Conservation (phyloP, 2,329 filamentous ascomycete genomes). For the Apiospora marii region DNA sequence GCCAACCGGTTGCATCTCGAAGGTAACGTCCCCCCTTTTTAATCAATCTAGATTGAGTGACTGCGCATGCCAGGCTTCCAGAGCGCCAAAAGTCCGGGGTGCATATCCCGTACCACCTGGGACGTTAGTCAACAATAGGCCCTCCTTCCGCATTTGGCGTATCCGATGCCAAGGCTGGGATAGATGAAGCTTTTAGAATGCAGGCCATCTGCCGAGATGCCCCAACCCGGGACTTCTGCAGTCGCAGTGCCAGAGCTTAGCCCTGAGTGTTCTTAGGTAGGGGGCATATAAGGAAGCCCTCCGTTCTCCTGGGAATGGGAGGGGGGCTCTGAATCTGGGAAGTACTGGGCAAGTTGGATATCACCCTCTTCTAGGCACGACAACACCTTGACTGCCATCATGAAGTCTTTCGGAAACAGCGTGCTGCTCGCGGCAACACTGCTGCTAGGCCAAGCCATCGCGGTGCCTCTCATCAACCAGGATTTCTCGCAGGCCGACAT, state of each 20-base stretch:
- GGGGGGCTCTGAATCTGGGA: background rate
- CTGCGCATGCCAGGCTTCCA: background rate
- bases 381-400: background rate
- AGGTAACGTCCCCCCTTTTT: background rate
- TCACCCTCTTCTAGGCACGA: background rate
- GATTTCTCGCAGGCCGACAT: slow-evolving; percentile 37
- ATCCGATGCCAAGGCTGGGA: slow-evolving; percentile 8
- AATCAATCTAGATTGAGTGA: slow-evolving; percentile 13
- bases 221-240: slow-evolving; percentile 1
- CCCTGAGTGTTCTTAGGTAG: background rate
- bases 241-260: background rate
- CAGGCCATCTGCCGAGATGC: slow-evolving; percentile 6
- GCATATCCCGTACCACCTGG: background rate
- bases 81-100: slow-evolving; percentile 5
- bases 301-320: background rate
- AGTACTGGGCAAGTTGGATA: background rate
- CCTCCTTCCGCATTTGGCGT: background rate
- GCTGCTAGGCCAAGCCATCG: background rate
- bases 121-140: background rate
- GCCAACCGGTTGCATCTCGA: slow-evolving; percentile 10
- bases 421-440: background rate
- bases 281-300: background rate
- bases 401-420: slow-evolving; percentile 3
- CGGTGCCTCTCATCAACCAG: slow-evolving; percentile 15
- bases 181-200: slow-evolving; percentile 4